These are phyloP conservation scores for Leptosphaerulina australis DNA, from an alignment of 2,329 filamentous ascomycete genomes.

Conservation along the genomic window DNA sequence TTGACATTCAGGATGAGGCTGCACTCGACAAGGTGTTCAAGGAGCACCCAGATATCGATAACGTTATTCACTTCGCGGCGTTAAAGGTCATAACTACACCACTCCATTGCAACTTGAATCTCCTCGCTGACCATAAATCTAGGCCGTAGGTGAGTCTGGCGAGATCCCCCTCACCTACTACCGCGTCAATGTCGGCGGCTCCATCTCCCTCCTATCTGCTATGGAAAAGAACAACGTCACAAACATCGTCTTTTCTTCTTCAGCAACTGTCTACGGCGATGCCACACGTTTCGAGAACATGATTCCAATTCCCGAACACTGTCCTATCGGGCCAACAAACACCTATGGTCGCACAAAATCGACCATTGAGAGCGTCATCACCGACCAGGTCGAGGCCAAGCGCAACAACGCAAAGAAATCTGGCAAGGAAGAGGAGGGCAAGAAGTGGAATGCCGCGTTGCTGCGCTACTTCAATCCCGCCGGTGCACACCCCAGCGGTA, in stretches of 20 bases:
- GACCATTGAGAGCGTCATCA: conserved; percentile 89
- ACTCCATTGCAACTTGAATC: no score
- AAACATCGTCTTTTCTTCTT: conserved; percentile 99
- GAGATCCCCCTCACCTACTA: conserved; percentile 98
- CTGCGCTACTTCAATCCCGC: conserved; percentile 98
- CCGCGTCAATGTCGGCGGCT: conserved; percentile 93
- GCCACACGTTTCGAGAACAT: conserved; percentile 95
- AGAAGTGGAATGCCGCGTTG: conserved; percentile 91
- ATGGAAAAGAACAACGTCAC: conserved; percentile 90
- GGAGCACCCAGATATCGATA: conserved; percentile 91
- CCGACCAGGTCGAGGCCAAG: conserved; percentile 86
- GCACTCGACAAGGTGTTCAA: conserved; percentile 85
- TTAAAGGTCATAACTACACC: conserved; percentile 72
- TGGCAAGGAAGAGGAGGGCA: conserved; percentile 62
- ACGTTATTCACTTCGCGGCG: conserved; percentile 97
- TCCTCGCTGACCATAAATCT: conserved; percentile 1
- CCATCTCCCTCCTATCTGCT: conserved; percentile 80
- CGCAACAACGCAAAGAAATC: conserved; percentile 81
- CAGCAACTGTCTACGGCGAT: conserved; percentile 97
- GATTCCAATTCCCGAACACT: conserved; percentile 98
- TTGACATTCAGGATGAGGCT: conserved; percentile 85
- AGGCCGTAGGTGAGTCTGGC: conserved; percentile 94
- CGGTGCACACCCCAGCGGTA: conserved; percentile 89
- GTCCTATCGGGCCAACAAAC: conserved; percentile 95
- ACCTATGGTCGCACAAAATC: conserved; percentile 97